Base-by-base conservation (phyloP, 1,139 yeast species). In the Yamadazyma triangularis region DNA sequence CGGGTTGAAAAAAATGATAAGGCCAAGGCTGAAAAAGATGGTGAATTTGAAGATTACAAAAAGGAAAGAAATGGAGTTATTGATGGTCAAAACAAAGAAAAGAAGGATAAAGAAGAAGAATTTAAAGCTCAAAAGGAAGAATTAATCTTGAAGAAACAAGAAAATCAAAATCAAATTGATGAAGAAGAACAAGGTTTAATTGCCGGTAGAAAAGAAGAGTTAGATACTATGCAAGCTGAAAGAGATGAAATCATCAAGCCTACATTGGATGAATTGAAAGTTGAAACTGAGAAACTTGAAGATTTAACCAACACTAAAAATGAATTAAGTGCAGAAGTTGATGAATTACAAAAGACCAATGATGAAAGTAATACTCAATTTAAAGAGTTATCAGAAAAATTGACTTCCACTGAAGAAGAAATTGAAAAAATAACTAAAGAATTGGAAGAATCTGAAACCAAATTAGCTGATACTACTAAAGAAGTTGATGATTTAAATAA, bases 191-290 rank as follows among this genome's bases (percentile, higher is more conserved):
- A 57, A 8, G 66, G 53, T 13, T 52, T 64, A 39, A 67, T 64
- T 33, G 43, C 48, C 21, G 60, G 58, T 15, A 64, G 76, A 42
- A 58, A 60, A 38, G 49, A 49, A n/a, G 74, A 71, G 41, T 57
- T 71, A 41, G 67, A 56, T 23, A 58, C 58, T 23, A 50, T 73
- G 51, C 76, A 72, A 47, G 59, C 59, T 2, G 68, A 67, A 41
- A 63, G 65, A 42, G 73, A 68, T 40, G 72, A 59, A 39, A 48
- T 54, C 22, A 52, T 68, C 40, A 51, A 56, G 36, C 74, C 74
- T 14, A 47, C 58, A 10, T 58, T 65, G 44, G 69, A 59, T 24
- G 71, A 64, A 39, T 64, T 68, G 44, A 53, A 50, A 33, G 53
- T 44, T 21, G 73, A 67, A 47, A 56, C 51, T 26, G 50, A 48